These are phyloP conservation scores for Podochytrium sp. DNA, from an alignment of 192 early-diverging fungal species.

Conservation along the genomic window DNA sequence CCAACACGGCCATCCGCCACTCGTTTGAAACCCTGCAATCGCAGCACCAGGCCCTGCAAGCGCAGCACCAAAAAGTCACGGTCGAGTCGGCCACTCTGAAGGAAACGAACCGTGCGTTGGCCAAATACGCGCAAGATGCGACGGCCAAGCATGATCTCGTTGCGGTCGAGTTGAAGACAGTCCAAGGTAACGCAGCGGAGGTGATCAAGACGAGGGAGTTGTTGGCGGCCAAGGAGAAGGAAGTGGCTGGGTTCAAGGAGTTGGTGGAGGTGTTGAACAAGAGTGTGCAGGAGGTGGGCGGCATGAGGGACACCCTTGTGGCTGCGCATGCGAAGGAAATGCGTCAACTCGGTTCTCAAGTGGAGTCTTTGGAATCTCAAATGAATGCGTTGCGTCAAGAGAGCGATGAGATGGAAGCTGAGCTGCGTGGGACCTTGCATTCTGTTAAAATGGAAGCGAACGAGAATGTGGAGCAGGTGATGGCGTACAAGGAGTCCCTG, in stretches of 20 bases:
- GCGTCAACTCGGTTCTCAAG: background rate
- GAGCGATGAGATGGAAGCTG: too few species aligned
- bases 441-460: too few species aligned
- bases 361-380: background rate
- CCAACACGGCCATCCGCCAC: background rate
- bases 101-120: conserved; percentile 16
- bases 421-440: too few species aligned
- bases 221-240: too few species aligned
- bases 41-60: background rate
- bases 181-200: background rate
- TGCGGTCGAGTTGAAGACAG: background rate
- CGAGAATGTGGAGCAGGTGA: too few species aligned
- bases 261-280: too few species aligned
- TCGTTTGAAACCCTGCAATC: background rate
- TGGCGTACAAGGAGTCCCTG: too few species aligned
- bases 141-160: conserved; percentile 18
- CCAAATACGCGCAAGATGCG: conserved; percentile 18
- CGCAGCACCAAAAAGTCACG: background rate
- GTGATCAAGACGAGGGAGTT: background rate
- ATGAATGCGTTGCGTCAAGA: background rate
- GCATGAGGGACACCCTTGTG: too few species aligned
- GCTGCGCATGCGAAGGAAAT: too few species aligned
- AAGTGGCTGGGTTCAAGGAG: too few species aligned
- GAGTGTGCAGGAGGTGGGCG: too few species aligned
- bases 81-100: background rate